Percentiles rank a stretch among this genome's conserved stretches.
phyloP scores from a whole-genome alignment of 1,284 basidiomycete genomes.

The Sporisorium reilianum region DNA sequence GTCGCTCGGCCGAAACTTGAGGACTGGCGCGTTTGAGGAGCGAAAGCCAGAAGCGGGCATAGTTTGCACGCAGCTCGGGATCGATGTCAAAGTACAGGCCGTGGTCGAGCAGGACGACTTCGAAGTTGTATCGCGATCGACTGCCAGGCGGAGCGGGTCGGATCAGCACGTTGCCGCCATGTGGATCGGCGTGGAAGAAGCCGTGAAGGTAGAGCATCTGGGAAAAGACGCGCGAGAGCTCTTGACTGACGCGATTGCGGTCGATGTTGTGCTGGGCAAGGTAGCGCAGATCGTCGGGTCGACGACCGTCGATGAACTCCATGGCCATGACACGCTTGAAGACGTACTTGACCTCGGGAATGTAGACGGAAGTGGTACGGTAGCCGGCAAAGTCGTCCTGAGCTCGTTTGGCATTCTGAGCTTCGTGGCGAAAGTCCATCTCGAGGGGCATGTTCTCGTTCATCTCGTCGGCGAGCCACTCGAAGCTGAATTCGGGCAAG shows the following conservation, averaged over 20 bases:
- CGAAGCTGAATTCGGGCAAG: slow-evolving; percentile 80
- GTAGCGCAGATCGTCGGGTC: slow-evolving; percentile 89
- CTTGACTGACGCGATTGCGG: slow-evolving; percentile 90
- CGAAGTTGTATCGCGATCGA: slow-evolving; percentile 66
- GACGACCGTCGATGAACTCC: slow-evolving; percentile 87
- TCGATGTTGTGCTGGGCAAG: slow-evolving; percentile 87
- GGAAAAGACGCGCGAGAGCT: slow-evolving; percentile 80
- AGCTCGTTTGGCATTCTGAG: slow-evolving; percentile 82
- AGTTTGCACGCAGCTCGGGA: slow-evolving; percentile 63
- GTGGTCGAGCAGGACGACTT: slow-evolving; percentile 68
- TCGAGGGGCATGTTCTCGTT: slow-evolving; percentile 85
- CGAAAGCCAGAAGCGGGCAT: slow-evolving; percentile 68
- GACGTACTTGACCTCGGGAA: slow-evolving; percentile 87
- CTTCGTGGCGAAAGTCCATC: slow-evolving; percentile 93
- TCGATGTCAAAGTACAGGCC: slow-evolving; percentile 69
- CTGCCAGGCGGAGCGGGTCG: slow-evolving; percentile 66
- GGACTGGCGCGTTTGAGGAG: slow-evolving; percentile 63
- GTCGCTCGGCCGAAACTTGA: slow-evolving; percentile 56
- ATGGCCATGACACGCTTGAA: slow-evolving; percentile 89
- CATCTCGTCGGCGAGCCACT: slow-evolving; percentile 68
- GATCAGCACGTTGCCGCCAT: slow-evolving; percentile 86
- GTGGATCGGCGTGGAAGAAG: slow-evolving; percentile 71
- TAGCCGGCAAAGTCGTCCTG: slow-evolving; percentile 77
- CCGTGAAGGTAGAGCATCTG: slow-evolving; percentile 98
- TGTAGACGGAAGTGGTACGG: slow-evolving; percentile 78